A percentile compares a stretch with the other conserved stretches of the same genome.
phyloP scores from a whole-genome alignment of 495 filamentous ascomycete species.

The Chaetomium tenue region DNA sequence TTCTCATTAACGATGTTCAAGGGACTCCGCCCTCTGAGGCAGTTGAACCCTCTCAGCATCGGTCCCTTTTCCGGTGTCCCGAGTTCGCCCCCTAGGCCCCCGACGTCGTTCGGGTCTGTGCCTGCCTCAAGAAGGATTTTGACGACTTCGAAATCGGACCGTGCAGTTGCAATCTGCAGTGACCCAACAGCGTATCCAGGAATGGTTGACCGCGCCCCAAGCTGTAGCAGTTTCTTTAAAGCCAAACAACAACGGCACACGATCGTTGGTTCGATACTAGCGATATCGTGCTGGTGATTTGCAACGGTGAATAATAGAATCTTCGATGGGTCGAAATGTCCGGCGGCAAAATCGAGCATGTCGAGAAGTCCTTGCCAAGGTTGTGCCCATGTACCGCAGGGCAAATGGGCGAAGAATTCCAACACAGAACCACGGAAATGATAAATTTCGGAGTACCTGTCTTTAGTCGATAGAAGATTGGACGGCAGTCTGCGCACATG shows the following conservation, averaged over 20 bases:
- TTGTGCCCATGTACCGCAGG: background rate
- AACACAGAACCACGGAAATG: slow-evolving; percentile 3
- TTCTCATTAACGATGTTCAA: too few relatives aligned
- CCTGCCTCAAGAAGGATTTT: background rate
- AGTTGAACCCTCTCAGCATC: background rate
- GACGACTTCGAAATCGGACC: background rate
- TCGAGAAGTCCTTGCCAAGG: background rate
- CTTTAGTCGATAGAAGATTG: too few relatives aligned
- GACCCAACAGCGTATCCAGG: background rate
- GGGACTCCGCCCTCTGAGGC: background rate
- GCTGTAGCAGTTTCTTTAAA: background rate
- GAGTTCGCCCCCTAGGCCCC: background rate
- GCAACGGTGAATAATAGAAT: background rate
- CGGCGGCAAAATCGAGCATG: background rate
- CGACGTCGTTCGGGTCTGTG: slow-evolving; percentile 4
- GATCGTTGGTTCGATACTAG: background rate
- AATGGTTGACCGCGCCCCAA: background rate
- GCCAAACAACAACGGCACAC: background rate
- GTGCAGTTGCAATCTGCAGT: background rate
- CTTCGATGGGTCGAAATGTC: slow-evolving; percentile 6
- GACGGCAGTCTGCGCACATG: too few relatives aligned
- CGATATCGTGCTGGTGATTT: background rate
- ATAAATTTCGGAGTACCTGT: too few relatives aligned
- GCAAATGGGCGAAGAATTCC: slow-evolving; percentile 8
- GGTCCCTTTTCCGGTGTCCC: slow-evolving; percentile 4